These are phyloP conservation scores for Grosmannia clavigera DNA, from an alignment of 2,329 filamentous ascomycete species.

Conservation along the genomic window DNA sequence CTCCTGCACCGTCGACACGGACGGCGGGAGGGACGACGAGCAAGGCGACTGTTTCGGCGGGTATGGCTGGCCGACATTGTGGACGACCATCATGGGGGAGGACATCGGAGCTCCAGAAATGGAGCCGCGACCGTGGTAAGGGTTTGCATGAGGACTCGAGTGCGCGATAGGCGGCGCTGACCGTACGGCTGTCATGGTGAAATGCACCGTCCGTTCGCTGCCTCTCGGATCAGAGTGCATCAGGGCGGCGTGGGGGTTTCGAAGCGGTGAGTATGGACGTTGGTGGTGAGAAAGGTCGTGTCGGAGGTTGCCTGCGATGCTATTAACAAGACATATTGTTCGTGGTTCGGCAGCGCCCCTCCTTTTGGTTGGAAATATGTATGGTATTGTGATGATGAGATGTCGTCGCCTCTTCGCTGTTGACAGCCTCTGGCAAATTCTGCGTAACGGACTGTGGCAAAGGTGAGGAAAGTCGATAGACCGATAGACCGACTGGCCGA, in stretches of 20 bases:
- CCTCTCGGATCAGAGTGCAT: slow-evolving; percentile 14
- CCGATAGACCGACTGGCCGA: too few relatives aligned
- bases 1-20: slow-evolving; percentile 16
- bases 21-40: slow-evolving; percentile 6
- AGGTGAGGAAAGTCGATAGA: too few relatives aligned
- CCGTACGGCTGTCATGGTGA: slow-evolving; percentile 34
- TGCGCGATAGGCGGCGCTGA: slow-evolving; percentile 20
- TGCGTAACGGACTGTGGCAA: neutral
- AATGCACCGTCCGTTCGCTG: slow-evolving; percentile 25
- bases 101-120: slow-evolving; percentile 38
- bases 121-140: slow-evolving; percentile 26
- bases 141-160: slow-evolving; percentile 23
- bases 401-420: too few relatives aligned
- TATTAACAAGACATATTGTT: neutral
- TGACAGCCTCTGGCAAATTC: too few relatives aligned
- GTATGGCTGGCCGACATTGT: slow-evolving; percentile 42
- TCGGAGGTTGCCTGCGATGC: neutral
- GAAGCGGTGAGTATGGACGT: neutral
- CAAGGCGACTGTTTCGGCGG: slow-evolving; percentile 38
- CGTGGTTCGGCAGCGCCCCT: neutral
- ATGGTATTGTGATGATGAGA: neutral
- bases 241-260: neutral
- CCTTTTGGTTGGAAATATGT: neutral
- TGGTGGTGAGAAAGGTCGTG: neutral
- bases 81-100: slow-evolving; percentile 34